Base-by-base conservation (phyloP, 306 rosid species). In the Ormosia emarginata region DNA sequence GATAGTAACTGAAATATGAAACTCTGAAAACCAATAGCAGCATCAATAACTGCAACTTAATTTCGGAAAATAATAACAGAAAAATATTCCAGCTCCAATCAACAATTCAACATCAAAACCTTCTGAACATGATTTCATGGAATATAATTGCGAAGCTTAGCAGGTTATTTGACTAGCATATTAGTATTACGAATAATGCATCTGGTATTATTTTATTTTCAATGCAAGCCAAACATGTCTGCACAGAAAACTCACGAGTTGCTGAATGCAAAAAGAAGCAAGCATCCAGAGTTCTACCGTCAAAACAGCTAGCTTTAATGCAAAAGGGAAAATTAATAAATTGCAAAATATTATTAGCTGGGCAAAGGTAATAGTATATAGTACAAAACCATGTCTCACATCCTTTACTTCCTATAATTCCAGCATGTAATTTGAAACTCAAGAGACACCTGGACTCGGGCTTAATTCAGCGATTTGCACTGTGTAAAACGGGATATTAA, bases 381-480 rank as follows among this genome's bases (percentile, higher is more conserved):
- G 62, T 1, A 59, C 3, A 70, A 67, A 52, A 29, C 34, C 11
- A 8, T 8, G 68, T 40, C 65, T 52, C 40, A 59, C 75, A 69
- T 81, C 83, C 83, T 81, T 78, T 67, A 82, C 74, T 39, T 40
- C 36, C 79, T 40, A 24, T 74, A 58, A 11, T 40, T 74, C 67
- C 14, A 58, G 79, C 70, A 67, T 57, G 79, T 33, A 73, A 44
- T 77, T 72, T 41, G 74, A 66, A 57, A 55, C 68, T 39, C 61
- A 78, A 67, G 24, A 49, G 8, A 74, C 57, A 43, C 30, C 53
- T 71, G 15, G 52, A 64, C 12, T 55, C 50, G 13, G 33, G 71
- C 71, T 69, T 7, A 43, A 55, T 24, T 47, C 56, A 49, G 69
- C 34, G 39, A 56, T 64, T 37, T 46, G 75, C 49, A 49, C 71